Percentiles rank a stretch among this genome's conserved stretches.
These are phyloP conservation scores for Eucalyptus cloeziana DNA, from an alignment of 345 rosid species.

Conservation along the genomic window DNA sequence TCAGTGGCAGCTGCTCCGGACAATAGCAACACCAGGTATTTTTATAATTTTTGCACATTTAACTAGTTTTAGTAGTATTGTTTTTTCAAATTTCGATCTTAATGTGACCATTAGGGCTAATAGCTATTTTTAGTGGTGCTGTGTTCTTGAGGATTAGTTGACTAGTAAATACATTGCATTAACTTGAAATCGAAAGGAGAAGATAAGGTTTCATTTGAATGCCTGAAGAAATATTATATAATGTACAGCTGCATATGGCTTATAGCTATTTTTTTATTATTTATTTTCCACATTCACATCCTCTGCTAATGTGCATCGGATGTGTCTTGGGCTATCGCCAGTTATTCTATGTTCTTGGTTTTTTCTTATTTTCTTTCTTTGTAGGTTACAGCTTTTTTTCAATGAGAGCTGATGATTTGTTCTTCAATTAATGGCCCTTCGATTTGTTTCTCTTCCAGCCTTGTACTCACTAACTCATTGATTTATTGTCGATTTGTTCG, in stretches of 20 bases:
- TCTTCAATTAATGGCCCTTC: not conserved
- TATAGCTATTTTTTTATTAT: not conserved
- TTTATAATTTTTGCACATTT: not conserved
- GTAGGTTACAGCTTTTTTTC: too few species aligned
- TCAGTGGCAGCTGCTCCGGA: slow-evolving; percentile 71
- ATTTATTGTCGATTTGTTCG: too few species aligned
- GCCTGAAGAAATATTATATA: not conserved
- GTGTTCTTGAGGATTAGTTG: not conserved
- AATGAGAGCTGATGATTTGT: too few species aligned
- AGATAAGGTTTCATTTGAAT: not conserved
- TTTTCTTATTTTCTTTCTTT: too few species aligned
- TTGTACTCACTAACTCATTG: not conserved
- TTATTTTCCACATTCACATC: too few species aligned
- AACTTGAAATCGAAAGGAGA: not conserved
- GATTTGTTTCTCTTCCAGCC: not conserved
- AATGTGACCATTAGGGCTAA: not conserved
- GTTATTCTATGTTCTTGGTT: too few species aligned
- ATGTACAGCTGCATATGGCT: not conserved
- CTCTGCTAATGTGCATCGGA: too few species aligned
- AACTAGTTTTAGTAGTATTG: not conserved
- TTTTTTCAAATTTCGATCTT: not conserved
- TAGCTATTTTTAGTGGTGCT: not conserved
- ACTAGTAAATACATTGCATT: not conserved
- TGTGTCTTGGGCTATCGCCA: too few species aligned
- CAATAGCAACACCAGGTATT: slow-evolving; percentile 43